A percentile compares a stretch with the other conserved stretches of the same genome.
phyloP scores from a whole-genome alignment of 768 basidiomycete species.

The Hericium alpestre region DNA sequence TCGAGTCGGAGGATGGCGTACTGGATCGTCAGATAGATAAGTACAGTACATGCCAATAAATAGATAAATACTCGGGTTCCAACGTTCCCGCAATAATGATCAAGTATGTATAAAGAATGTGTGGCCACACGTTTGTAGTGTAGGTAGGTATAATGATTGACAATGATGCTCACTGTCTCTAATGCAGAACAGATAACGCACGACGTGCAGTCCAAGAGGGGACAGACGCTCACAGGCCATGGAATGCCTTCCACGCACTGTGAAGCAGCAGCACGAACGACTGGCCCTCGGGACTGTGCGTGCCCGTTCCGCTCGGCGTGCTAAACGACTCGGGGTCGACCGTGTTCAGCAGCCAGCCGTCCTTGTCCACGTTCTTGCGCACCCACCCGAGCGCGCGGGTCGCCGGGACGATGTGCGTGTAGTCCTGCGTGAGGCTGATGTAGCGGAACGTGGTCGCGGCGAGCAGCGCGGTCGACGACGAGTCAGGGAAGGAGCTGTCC shows the following conservation, averaged over 20 bases:
- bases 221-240: background rate
- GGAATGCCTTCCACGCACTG: slow-evolving; percentile 9
- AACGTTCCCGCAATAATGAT: too few species aligned
- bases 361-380: slow-evolving; percentile 25
- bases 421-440: slow-evolving; percentile 30
- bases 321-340: slow-evolving; percentile 3
- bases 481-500: slow-evolving; percentile 40
- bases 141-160: background rate
- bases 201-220: too few species aligned
- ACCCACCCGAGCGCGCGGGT: slow-evolving; percentile 29
- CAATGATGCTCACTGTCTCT: background rate
- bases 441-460: slow-evolving; percentile 47
- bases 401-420: slow-evolving; percentile 29
- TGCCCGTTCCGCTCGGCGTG: background rate
- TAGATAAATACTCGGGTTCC: too few species aligned
- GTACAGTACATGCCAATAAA: too few species aligned
- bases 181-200: too few species aligned
- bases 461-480: slow-evolving; percentile 45
- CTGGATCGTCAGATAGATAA: too few species aligned
- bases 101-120: too few species aligned
- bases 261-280: slow-evolving; percentile 14
- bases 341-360: slow-evolving; percentile 16
- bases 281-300: slow-evolving; percentile 12
- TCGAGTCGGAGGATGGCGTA: too few species aligned
- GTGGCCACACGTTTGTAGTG: too few species aligned